These are phyloP conservation scores for Pyricularia pennisetigena DNA, from an alignment of 2,329 filamentous ascomycete species.

Conservation along the genomic window DNA sequence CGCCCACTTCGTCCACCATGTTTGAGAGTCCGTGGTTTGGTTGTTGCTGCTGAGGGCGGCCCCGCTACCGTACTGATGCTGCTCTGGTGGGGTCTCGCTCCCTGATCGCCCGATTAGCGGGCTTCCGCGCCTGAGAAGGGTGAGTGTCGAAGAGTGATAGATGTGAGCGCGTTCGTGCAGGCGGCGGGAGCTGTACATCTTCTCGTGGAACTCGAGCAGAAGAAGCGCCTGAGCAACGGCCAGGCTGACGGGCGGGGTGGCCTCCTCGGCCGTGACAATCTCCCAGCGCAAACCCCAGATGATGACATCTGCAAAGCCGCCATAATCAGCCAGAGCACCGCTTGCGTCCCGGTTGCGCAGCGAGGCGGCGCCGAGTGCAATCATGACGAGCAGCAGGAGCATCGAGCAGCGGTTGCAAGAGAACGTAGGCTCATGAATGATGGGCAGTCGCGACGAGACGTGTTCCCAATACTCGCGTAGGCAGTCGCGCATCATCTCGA, in stretches of 20 bases:
- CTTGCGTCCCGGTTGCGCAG: slow-evolving; percentile 55
- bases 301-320: slow-evolving; percentile 46
- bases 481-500: slow-evolving; percentile 78
- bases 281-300: slow-evolving; percentile 70
- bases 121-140: slow-evolving; percentile 74
- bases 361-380: slow-evolving; percentile 75
- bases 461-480: slow-evolving; percentile 81
- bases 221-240: slow-evolving; percentile 84
- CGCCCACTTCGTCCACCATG: slow-evolving; percentile 81
- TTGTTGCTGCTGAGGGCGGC: slow-evolving; percentile 24
- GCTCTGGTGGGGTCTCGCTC: slow-evolving; percentile 67
- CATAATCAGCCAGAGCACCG: slow-evolving; percentile 34
- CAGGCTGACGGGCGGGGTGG: slow-evolving; percentile 71
- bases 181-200: slow-evolving; percentile 74
- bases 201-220: slow-evolving; percentile 76
- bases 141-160: slow-evolving; percentile 78
- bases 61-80: slow-evolving; percentile 15
- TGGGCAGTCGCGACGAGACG: slow-evolving; percentile 77
- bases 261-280: slow-evolving; percentile 73
- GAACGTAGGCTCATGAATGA: slow-evolving; percentile 83
- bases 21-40: slow-evolving; percentile 27
- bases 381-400: slow-evolving; percentile 68
- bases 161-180: slow-evolving; percentile 85
- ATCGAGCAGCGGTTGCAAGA: slow-evolving; percentile 69
- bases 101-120: slow-evolving; percentile 74